These are phyloP conservation scores for Globisporangium heterothallicum DNA, from an alignment of 352 stramenopile species.

Conservation along the genomic window DNA sequence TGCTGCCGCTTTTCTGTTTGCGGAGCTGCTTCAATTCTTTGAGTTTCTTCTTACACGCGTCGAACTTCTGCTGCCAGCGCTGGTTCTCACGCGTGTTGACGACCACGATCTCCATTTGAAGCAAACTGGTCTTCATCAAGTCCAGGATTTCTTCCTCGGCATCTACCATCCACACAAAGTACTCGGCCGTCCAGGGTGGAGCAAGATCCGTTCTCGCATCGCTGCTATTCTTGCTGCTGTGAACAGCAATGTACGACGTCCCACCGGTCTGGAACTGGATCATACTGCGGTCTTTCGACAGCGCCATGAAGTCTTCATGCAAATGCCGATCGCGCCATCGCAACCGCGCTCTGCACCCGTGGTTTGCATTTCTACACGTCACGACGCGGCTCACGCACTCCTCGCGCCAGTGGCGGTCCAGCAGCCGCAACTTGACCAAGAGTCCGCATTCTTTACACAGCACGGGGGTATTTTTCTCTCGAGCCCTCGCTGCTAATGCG, in stretches of 20 bases:
- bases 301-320: constrained; percentile 53
- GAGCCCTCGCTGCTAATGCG: constrained; percentile 37
- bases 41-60: constrained; percentile 43
- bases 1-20: constrained; percentile 21
- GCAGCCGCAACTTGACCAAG: constrained; percentile 27
- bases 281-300: constrained; percentile 40
- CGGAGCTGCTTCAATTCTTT: constrained; percentile 41
- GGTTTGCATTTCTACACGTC: constrained; percentile 55
- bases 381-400: constrained; percentile 66
- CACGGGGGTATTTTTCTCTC: constrained; percentile 39
- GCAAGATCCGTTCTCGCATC: constrained; percentile 26
- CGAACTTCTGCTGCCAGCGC: constrained; percentile 34
- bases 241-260: constrained; percentile 33
- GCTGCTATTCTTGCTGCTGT: constrained; percentile 1
- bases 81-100: constrained; percentile 30
- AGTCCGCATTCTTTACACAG: constrained; percentile 51
- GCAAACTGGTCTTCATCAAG: constrained; percentile 33
- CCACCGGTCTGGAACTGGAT: constrained; percentile 46
- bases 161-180: constrained; percentile 54
- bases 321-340: constrained; percentile 67
- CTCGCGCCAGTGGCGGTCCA: constrained; percentile 31
- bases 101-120: constrained; percentile 29
- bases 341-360: constrained; percentile 52
- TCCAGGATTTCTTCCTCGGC: constrained; percentile 46
- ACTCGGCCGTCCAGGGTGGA: constrained; percentile 68